Evolutionary conservation across 169 alveolate species (phyloP).

Genomic region (Eimeria falciformis): DNA sequence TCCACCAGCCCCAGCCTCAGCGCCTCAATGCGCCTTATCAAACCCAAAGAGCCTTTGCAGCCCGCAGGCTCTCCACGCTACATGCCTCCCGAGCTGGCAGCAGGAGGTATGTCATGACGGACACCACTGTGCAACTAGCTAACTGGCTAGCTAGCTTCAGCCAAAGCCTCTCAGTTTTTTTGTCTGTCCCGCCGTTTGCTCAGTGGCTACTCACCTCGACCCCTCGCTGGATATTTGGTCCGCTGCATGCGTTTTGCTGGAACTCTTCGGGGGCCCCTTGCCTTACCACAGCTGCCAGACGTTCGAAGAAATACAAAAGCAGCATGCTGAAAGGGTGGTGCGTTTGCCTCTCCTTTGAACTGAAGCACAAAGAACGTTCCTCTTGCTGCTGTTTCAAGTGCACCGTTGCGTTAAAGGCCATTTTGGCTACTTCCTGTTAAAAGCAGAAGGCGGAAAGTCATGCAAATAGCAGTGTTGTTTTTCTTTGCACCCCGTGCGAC

Average conservation of each 20-base stretch:
- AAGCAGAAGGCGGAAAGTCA: too few relatives aligned
- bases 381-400: too few relatives aligned
- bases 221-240: slow-evolving; percentile 38
- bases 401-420: too few relatives aligned
- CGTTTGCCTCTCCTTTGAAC: too few relatives aligned
- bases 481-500: too few relatives aligned
- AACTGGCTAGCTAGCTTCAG: background rate
- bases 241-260: slow-evolving; percentile 55
- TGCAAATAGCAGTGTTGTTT: too few relatives aligned
- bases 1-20: background rate
- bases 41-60: background rate
- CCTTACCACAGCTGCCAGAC: slow-evolving; percentile 32
- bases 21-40: background rate
- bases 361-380: too few relatives aligned
- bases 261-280: slow-evolving; percentile 38
- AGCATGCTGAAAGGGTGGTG: slow-evolving; percentile 18
- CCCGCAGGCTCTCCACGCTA: slow-evolving; percentile 42
- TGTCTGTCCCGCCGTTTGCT: background rate
- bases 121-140: background rate
- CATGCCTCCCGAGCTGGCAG: slow-evolving; percentile 36
- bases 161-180: background rate
- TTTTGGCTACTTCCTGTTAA: too few relatives aligned
- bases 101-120: background rate
- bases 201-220: slow-evolving; percentile 19
- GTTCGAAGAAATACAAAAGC: background rate